A percentile compares a stretch with the other conserved stretches of the same genome.
phyloP scores from a whole-genome alignment of 176 grass and related monocot genomes.

The Secale cereale region DNA sequence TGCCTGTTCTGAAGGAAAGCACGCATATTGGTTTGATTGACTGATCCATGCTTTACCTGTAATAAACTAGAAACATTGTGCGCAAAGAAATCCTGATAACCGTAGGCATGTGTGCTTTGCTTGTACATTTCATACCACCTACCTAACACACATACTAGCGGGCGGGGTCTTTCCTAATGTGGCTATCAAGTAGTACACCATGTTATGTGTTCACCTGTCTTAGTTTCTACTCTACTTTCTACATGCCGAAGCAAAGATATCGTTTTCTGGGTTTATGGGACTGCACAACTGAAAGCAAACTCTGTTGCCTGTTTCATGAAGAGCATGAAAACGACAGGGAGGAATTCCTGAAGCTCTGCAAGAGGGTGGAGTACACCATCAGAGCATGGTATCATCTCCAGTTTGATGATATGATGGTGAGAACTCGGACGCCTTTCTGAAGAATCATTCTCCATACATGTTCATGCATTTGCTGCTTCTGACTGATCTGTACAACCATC shows the following conservation, averaged over 20 bases:
- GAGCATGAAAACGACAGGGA: conserved; percentile 62
- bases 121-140: not conserved
- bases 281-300: conserved; percentile 9
- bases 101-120: not conserved
- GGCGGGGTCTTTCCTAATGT: not conserved
- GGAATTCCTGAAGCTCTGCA: conserved; percentile 92
- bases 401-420: conserved; percentile 98
- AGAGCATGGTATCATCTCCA: conserved; percentile 96
- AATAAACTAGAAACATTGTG: conserved; percentile 12
- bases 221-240: not conserved
- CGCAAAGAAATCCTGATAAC: not conserved
- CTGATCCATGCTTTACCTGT: conserved; percentile 9
- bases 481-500: not conserved
- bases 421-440: not conserved
- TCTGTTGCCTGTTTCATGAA: conserved; percentile 34
- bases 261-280: conserved; percentile 7
- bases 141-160: not conserved
- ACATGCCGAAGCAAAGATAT: conserved; percentile 16
- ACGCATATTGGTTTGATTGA: conserved; percentile 13
- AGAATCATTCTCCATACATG: not conserved
- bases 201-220: conserved; percentile 7
- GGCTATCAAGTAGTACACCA: conserved; percentile 6
- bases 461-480: not conserved
- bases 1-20: not conserved
- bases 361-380: conserved; percentile 86